These are phyloP conservation scores for Colletotrichum sp. DNA, from an alignment of 2,329 filamentous ascomycete genomes.

Conservation along the genomic window DNA sequence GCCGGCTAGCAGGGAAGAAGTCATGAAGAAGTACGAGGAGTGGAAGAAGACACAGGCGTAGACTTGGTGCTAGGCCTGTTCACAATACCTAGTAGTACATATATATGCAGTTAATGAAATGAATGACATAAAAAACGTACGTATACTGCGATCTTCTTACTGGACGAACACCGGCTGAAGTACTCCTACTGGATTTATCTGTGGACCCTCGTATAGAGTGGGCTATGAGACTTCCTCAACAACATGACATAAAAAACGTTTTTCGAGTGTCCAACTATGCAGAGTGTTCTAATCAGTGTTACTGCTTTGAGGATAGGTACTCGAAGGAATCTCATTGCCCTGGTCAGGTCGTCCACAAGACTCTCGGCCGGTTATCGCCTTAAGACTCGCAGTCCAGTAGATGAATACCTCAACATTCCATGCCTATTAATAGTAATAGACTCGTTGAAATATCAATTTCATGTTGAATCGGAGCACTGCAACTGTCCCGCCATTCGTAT, in stretches of 20 bases:
- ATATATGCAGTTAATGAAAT: background rate
- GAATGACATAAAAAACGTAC: background rate
- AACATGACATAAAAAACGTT: background rate
- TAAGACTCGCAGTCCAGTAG: rapidly evolving
- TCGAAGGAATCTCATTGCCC: background rate
- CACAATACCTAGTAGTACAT: background rate
- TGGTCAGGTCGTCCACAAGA: rapidly evolving
- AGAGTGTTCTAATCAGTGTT: rapidly evolving
- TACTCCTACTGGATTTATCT: no score
- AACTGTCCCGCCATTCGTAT: rapidly evolving
- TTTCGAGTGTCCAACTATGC: background rate
- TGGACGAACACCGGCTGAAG: no score
- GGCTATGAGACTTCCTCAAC: no score
- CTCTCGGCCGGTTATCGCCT: rapidly evolving
- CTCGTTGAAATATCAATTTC: background rate
- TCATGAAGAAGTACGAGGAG: constrained; percentile 14
- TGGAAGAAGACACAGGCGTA: constrained; percentile 15
- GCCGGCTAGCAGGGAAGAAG: constrained; percentile 47
- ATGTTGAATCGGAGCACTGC: rapidly evolving
- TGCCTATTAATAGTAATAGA: background rate
- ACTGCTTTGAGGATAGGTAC: background rate
- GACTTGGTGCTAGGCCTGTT: background rate
- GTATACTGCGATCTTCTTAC: no score
- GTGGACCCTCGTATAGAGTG: no score
- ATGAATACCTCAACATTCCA: background rate